A percentile compares a stretch with the other conserved stretches of the same genome.
Conservation (phyloP, 1,139 yeast genomes). For the Taphrina wiesneri region DNA sequence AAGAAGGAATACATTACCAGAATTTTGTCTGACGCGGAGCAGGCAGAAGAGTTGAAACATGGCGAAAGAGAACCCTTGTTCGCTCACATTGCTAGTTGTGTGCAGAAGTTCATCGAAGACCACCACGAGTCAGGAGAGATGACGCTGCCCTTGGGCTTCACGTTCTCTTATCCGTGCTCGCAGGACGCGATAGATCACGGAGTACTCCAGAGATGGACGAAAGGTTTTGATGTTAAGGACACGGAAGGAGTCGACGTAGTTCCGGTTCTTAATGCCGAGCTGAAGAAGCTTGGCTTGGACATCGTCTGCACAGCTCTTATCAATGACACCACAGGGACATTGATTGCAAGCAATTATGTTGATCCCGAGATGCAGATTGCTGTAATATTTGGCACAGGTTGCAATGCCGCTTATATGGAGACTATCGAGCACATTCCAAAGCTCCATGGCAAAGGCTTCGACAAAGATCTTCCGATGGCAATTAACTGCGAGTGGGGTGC, state of each 20-base stretch:
- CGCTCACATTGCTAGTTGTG: constrained; percentile 80
- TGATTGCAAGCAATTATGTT: constrained; percentile 91
- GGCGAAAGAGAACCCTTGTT: constrained; percentile 76
- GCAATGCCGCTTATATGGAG: constrained; percentile 90
- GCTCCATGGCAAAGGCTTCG: constrained; percentile 73
- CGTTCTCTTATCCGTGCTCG: constrained; percentile 85
- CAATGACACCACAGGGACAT: constrained; percentile 96
- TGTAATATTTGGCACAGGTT: constrained; percentile 95
- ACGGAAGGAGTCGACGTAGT: constrained; percentile 96
- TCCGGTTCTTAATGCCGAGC: constrained; percentile 79
- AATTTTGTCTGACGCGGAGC: not conserved
- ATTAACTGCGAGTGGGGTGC: constrained; percentile 97
- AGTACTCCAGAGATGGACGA: constrained; percentile 92
- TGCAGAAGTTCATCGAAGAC: constrained; percentile 61
- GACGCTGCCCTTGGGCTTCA: constrained; percentile 82
- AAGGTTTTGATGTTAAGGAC: constrained; percentile 90
- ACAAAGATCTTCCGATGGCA: constrained; percentile 74
- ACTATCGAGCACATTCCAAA: constrained; percentile 73
- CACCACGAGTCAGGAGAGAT: constrained; percentile 49
- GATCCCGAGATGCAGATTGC: constrained; percentile 92
- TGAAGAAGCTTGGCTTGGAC: constrained; percentile 64
- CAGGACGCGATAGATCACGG: constrained; percentile 84
- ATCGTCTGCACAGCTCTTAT: constrained; percentile 86
- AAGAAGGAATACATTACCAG: constrained; percentile 53
- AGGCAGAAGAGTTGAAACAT: constrained; percentile 62